Evolutionary conservation across 2,329 filamentous ascomycete species (phyloP).

Genomic region (Purpureocillium takamizusanense): DNA sequence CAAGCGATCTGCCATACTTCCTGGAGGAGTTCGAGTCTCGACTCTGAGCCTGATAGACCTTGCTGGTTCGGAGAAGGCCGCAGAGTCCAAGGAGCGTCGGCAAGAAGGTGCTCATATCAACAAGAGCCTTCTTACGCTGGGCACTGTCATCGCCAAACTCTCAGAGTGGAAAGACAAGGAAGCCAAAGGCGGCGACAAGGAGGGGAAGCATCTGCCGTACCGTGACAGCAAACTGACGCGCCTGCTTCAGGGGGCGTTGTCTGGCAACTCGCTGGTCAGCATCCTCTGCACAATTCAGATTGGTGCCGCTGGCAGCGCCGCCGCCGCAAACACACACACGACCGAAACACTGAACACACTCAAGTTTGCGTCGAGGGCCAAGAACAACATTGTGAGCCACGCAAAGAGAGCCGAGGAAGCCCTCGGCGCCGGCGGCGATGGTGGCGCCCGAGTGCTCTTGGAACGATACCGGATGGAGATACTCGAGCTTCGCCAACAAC

Average conservation of each 20-base stretch:
- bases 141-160: conserved; percentile 89
- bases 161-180: conserved; percentile 83
- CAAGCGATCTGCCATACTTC: conserved; percentile 61
- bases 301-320: conserved; percentile 64
- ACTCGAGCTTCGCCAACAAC: conserved; percentile 65
- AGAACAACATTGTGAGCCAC: conserved; percentile 96
- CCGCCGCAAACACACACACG: conserved; percentile 64
- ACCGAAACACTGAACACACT: conserved; percentile 90
- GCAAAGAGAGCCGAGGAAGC: conserved; percentile 93
- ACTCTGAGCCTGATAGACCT: conserved; percentile 93
- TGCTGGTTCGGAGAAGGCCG: conserved; percentile 91
- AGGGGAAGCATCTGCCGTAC: conserved; percentile 89
- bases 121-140: conserved; percentile 89
- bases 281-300: conserved; percentile 96
- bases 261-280: conserved; percentile 88
- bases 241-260: conserved; percentile 82
- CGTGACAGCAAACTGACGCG: conserved; percentile 95
- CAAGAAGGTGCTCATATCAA: conserved; percentile 98
- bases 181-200: conserved; percentile 63
- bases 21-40: conserved; percentile 89
- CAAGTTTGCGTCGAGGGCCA: conserved; percentile 92
- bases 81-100: conserved; percentile 86
- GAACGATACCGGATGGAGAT: conserved; percentile 96
- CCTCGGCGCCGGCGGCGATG: conserved; percentile 69
- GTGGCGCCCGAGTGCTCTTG: conserved; percentile 75